These are phyloP conservation scores for Carallia pectinifolia DNA, from an alignment of 345 rosid species.

Conservation along the genomic window DNA sequence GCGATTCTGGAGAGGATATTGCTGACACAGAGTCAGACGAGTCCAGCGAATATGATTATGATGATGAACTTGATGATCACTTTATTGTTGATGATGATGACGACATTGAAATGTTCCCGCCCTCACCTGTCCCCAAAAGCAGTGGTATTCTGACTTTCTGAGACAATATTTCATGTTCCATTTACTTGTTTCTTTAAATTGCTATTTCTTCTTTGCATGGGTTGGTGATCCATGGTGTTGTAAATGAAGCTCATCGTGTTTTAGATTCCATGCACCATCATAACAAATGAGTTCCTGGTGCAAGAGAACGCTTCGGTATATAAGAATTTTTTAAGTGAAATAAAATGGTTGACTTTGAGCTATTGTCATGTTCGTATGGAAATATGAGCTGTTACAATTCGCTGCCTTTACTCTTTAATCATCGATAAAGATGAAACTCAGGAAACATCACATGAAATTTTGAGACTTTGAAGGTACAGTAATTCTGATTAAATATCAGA, in stretches of 20 bases:
- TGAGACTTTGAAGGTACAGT: neutral
- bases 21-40: slow-evolving; percentile 55
- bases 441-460: neutral
- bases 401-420: neutral
- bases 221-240: too few relatives aligned
- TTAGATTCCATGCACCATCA: too few relatives aligned
- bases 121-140: slow-evolving; percentile 52
- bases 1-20: slow-evolving; percentile 68
- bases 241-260: too few relatives aligned
- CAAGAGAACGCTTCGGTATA: neutral
- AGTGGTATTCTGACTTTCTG: slow-evolving; percentile 52
- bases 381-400: too few relatives aligned
- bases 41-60: slow-evolving; percentile 62
- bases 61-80: slow-evolving; percentile 52
- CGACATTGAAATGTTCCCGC: slow-evolving; percentile 30
- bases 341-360: neutral
- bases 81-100: slow-evolving; percentile 46
- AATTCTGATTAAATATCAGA: neutral
- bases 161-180: too few relatives aligned
- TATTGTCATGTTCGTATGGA: neutral
- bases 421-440: neutral
- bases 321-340: neutral
- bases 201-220: too few relatives aligned
- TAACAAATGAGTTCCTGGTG: neutral
- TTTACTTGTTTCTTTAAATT: too few relatives aligned